Percentiles rank a stretch among this genome's conserved stretches.
phyloP scores from a whole-genome alignment of 169 alveolate genomes.

The Eimeria sp. region DNA sequence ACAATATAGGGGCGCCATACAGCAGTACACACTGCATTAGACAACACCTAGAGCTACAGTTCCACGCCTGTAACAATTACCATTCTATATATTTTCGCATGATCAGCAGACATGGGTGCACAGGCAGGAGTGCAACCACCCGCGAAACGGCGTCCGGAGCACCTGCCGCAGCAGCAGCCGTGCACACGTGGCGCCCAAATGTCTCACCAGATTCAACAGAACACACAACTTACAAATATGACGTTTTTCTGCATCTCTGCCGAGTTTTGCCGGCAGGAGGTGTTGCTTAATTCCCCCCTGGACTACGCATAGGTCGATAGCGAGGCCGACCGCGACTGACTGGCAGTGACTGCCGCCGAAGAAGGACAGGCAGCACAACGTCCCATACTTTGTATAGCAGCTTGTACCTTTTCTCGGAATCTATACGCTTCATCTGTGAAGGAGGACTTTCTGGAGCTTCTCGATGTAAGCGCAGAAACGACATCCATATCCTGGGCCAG shows the following conservation, averaged over 20 bases:
- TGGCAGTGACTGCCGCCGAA: background rate
- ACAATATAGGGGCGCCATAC: background rate
- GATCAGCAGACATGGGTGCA: slow-evolving; percentile 41
- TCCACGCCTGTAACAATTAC: background rate
- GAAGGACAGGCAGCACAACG: slow-evolving; percentile 23
- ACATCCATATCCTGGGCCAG: background rate
- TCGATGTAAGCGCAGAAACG: background rate
- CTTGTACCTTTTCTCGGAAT: background rate
- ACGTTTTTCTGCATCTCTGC: slow-evolving; percentile 64
- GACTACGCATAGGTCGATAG: slow-evolving; percentile 34
- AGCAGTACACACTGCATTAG: background rate
- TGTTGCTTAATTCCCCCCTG: slow-evolving; percentile 33
- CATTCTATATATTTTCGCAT: background rate
- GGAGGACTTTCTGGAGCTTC: background rate
- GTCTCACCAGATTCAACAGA: slow-evolving; percentile 18
- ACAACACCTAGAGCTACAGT: background rate
- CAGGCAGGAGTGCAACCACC: slow-evolving; percentile 61
- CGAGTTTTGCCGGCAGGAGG: slow-evolving; percentile 51
- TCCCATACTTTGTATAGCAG: background rate
- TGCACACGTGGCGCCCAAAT: slow-evolving; percentile 20
- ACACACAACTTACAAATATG: slow-evolving; percentile 35
- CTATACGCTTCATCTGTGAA: background rate
- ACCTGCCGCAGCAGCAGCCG: slow-evolving; percentile 66
- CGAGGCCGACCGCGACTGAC: slow-evolving; percentile 63
- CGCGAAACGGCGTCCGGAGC: slow-evolving; percentile 61